Conservation (phyloP, 208 protist species). For the Crithidia thermophila region DNA sequence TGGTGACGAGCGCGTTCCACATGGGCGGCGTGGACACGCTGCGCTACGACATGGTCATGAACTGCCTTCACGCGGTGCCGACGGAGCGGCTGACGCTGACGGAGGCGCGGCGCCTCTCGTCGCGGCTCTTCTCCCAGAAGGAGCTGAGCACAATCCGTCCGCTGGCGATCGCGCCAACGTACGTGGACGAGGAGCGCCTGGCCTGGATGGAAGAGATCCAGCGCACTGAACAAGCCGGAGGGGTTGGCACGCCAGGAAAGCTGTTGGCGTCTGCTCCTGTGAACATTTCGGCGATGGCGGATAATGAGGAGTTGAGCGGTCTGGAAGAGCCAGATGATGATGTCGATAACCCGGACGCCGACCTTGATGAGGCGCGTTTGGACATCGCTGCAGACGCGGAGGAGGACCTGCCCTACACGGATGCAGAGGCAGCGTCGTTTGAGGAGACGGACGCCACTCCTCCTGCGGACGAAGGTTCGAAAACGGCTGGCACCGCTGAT, state of each 20-base stretch:
- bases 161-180: conserved; percentile 62
- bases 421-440: conserved; percentile 11
- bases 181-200: conserved; percentile 59
- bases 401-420: conserved; percentile 10
- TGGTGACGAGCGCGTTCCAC: conserved; percentile 84
- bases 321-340: no score
- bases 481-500: no score
- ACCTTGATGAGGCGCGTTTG: not conserved
- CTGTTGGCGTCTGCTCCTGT: no score
- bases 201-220: conserved; percentile 48
- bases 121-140: conserved; percentile 74
- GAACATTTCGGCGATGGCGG: no score
- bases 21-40: conserved; percentile 89
- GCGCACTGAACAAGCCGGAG: not conserved
- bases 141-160: conserved; percentile 78
- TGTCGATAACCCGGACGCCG: not conserved
- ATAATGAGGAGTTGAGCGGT: no score
- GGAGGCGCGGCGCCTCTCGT: conserved; percentile 73
- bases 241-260: no score
- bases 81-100: conserved; percentile 83
- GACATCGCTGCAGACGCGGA: not conserved
- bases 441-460: not conserved
- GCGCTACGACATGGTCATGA: conserved; percentile 92
- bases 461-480: not conserved
- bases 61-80: conserved; percentile 76